Conservation (phyloP, 306 rosid species). For the Fagus crenata region DNA sequence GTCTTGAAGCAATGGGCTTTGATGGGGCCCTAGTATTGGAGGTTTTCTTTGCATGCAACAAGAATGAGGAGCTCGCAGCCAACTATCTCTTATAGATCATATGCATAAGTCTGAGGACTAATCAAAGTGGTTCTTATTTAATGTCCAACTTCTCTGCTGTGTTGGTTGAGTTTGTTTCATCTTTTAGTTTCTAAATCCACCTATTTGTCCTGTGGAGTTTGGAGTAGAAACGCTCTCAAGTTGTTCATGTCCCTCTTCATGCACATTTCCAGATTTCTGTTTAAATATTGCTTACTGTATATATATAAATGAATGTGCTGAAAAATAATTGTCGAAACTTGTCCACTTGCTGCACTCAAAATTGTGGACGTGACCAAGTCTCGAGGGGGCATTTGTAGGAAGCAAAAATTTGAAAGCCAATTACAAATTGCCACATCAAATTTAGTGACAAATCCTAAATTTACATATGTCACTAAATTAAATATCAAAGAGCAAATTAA, state of each 20-base stretch:
- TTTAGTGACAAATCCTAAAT: too few relatives aligned
- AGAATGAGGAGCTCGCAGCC: constrained; percentile 81
- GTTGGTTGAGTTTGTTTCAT: constrained; percentile 27
- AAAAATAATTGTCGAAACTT: too few relatives aligned
- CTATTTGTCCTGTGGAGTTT: constrained; percentile 4
- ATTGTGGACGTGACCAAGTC: too few relatives aligned
- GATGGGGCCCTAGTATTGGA: constrained; percentile 69
- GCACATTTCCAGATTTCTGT: constrained; percentile 11
- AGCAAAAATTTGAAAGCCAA: too few relatives aligned
- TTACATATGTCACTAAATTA: too few relatives aligned
- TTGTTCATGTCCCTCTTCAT: constrained; percentile 6
- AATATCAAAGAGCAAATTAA: too few relatives aligned
- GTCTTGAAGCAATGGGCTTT: constrained; percentile 77
- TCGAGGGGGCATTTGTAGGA: too few relatives aligned
- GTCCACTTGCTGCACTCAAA: too few relatives aligned
- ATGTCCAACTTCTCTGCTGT: constrained; percentile 14
- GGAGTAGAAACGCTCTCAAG: constrained; percentile 8
- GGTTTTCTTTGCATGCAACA: constrained; percentile 81
- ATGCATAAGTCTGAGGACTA: constrained; percentile 68
- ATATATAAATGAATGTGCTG: too few relatives aligned
- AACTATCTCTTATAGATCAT: constrained; percentile 81
- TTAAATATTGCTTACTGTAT: not conserved
- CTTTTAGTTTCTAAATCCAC: not conserved
- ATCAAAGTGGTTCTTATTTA: constrained; percentile 12
- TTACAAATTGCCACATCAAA: too few relatives aligned